Evolutionary conservation across 179 eudicot genomes (phyloP).

Genomic region (Gypsophila paniculata): DNA sequence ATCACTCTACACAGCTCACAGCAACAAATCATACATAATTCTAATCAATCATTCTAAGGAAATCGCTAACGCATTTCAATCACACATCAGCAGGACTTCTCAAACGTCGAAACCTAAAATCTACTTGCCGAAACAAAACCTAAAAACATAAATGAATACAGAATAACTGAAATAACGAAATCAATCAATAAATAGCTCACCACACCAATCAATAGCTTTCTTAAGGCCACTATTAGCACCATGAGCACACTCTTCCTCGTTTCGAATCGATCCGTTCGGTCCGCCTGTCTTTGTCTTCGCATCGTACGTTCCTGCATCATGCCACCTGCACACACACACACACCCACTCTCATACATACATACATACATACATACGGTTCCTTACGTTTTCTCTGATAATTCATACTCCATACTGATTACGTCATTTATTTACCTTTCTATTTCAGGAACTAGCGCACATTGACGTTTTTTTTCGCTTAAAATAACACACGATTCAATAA

Average conservation of each 20-base stretch:
- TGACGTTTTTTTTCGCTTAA: too few species aligned
- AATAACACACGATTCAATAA: too few species aligned
- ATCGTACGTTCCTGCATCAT: conserved; percentile 91
- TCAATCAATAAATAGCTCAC: conserved; percentile 27
- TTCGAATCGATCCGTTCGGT: conserved; percentile 82
- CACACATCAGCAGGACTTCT: neutral
- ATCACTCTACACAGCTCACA: too few species aligned
- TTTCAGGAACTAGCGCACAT: too few species aligned
- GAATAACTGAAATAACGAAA: neutral
- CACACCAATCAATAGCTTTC: conserved; percentile 85
- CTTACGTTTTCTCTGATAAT: neutral
- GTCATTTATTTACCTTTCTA: too few species aligned
- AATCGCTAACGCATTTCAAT: neutral
- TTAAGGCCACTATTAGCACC: conserved; percentile 79
- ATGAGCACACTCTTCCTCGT: conserved; percentile 65
- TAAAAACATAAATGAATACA: neutral
- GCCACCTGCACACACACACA: conserved; percentile 54
- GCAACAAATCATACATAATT: neutral
- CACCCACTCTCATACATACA: neutral
- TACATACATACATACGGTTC: neutral
- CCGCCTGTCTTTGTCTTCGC: conserved; percentile 86
- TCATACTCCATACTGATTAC: too few species aligned
- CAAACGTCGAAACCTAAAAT: neutral
- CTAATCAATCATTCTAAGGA: neutral
- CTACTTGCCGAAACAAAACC: neutral